Evolutionary conservation across 2,329 filamentous ascomycete genomes (phyloP), one percentile per base, ranked within the genome.

Genomic region (Phyllosticta paracitricarpa): DNA sequence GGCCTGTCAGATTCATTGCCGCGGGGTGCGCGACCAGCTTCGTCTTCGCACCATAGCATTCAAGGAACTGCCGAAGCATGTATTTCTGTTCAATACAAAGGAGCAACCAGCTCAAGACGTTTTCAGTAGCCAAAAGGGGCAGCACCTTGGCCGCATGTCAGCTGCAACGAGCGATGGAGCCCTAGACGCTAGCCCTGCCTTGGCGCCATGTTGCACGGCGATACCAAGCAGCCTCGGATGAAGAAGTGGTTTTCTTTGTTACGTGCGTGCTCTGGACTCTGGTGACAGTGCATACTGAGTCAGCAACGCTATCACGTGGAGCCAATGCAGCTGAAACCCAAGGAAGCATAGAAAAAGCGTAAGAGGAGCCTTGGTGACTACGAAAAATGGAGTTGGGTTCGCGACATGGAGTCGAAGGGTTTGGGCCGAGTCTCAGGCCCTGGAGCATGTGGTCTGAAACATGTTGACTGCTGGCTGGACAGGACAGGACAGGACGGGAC

Each of bases 1-100:
- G 76, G 61, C 75, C 76, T 22, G 83, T 91, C 61, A 75, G 79
- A 65, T 77, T 76, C 57, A 80, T 96, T 57, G 89, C 87, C 25
- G 91, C 89, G n/a, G 92, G 92, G 1, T 96, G 91, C 75, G 92
- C 92, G 54, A 96, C 92, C 19, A 95, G 87, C 71, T 96, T 91
- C 86, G 78, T 95, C n/a, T 25, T 51, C 17, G 26, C 56, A n/a
- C 19, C 40, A n/a, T 48, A 48, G 40, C n/a, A 14, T 7, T 6
- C 40, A 48, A 4, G 17, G 14, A 17, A 40, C 10, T 12, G 4
- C 17, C 12, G 35, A 40, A 9, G 12, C 4, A 17, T 12, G 10
- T 12, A 12, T 12, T 14, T 17, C 17, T n/a, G 4, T n/a, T 48
- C 2, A 22, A 17, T 6, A n/a, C 7, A 6, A 48, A 17, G 17